phyloP scores from a whole-genome alignment of 2,329 filamentous ascomycete species.

The Claviceps arundinis region DNA sequence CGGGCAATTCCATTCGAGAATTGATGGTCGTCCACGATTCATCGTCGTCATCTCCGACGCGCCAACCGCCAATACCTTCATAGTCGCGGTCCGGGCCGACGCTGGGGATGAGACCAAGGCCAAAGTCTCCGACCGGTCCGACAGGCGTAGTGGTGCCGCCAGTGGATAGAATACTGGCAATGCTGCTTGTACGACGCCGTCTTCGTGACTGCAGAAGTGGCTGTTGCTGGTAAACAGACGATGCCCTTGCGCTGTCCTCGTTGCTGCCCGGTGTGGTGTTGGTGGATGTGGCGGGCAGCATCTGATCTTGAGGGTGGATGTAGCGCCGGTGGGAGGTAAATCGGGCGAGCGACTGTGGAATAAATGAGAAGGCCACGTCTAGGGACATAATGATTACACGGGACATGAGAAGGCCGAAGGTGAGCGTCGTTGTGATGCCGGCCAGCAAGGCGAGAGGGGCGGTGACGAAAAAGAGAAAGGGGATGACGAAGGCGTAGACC shows the following conservation, averaged over 20 bases:
- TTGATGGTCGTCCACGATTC: slow-evolving; percentile 39
- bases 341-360: slow-evolving; percentile 40
- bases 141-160: slow-evolving; percentile 20
- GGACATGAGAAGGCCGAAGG: slow-evolving; percentile 47
- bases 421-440: slow-evolving; percentile 47
- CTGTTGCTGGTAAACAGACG: slow-evolving; percentile 7
- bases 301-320: neutral
- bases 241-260: slow-evolving; percentile 8
- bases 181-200: slow-evolving; percentile 23
- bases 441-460: slow-evolving; percentile 51
- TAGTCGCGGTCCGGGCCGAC: slow-evolving; percentile 42
- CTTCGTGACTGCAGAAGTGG: slow-evolving; percentile 11
- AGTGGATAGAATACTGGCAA: slow-evolving; percentile 17
- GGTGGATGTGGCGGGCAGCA: slow-evolving; percentile 7
- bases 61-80: slow-evolving; percentile 47
- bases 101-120: slow-evolving; percentile 30
- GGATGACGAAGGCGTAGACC: slow-evolving; percentile 42
- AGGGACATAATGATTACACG: slow-evolving; percentile 49
- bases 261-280: slow-evolving; percentile 9
- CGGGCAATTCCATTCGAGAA: slow-evolving; percentile 35
- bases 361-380: slow-evolving; percentile 44
- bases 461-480: slow-evolving; percentile 49
- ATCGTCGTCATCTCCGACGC: slow-evolving; percentile 32
- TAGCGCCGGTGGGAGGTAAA: slow-evolving; percentile 19
- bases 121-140: slow-evolving; percentile 22